A percentile compares a stretch with the other conserved stretches of the same genome.
These are phyloP conservation scores for Sanghuangporus baumii DNA, from an alignment of 1,284 basidiomycete genomes.

Conservation along the genomic window DNA sequence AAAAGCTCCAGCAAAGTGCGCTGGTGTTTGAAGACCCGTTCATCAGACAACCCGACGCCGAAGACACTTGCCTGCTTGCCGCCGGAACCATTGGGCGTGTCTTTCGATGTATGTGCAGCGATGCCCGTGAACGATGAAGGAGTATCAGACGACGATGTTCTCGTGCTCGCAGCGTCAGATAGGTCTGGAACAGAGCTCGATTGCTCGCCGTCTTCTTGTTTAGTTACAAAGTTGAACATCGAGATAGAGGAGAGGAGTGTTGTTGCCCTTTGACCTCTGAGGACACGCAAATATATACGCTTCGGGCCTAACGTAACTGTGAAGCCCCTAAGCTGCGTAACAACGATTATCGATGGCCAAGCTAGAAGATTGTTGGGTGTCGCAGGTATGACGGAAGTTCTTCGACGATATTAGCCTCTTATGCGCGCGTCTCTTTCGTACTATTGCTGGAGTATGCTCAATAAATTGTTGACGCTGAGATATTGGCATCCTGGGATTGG, in stretches of 20 bases:
- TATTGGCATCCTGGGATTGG: too few species aligned
- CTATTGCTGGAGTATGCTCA: too few species aligned
- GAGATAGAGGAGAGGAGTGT: too few species aligned
- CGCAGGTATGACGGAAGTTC: too few species aligned
- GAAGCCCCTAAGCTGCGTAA: too few species aligned
- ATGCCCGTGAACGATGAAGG: too few species aligned
- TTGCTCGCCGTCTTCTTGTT: background rate
- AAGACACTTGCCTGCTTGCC: background rate
- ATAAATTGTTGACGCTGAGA: too few species aligned
- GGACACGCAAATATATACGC: background rate
- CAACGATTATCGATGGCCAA: too few species aligned
- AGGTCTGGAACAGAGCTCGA: background rate
- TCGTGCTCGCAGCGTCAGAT: background rate
- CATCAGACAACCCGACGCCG: background rate
- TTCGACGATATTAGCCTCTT: too few species aligned
- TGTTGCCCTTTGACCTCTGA: background rate
- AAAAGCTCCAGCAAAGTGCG: background rate
- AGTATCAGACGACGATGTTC: background rate
- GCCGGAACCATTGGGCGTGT: background rate
- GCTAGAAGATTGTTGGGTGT: too few species aligned
- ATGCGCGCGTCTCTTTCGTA: too few species aligned
- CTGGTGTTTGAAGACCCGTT: background rate
- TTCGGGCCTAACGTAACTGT: too few species aligned
- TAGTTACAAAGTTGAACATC: background rate
- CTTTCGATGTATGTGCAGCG: background rate